Base-by-base conservation (phyloP, 306 rosid genomes). In the Herpetospermum pedunculosum region DNA sequence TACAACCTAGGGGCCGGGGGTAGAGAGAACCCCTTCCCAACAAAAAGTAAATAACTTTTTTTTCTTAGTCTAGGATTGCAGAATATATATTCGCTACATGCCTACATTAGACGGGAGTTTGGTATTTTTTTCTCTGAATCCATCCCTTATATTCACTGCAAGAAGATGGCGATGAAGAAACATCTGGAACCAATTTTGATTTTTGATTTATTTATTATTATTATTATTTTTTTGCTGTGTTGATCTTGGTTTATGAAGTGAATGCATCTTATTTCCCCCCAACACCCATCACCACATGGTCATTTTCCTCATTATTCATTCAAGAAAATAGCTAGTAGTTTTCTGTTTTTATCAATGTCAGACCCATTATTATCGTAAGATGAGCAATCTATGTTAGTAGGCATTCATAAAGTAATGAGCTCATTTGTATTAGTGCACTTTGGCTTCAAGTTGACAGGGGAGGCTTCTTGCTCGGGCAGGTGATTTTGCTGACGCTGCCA, bases 371-470 rank as follows among this genome's bases (percentile, higher is more conserved):
- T 43, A 69, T 44, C 11, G 19, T 26, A 69, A 69, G 74, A 46
- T 70, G 16, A 46, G 28, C 58, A 26, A 70, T 46, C 41, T 70
- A 15, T 18, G 43, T 8, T 46, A 46, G 16, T 43, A 68, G 54
- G 77, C 79, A 87, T 84, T 82, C 81, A 83, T 43, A 43, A 25
- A 43, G 35, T 46, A 46, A 44, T 70, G 74, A 70, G 83, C 85
- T 81, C 90, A 88, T 86, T 86, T 81, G 86, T 84, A 88, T 85
- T 78, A 86, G 83, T 83, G 67, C 78, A 84, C 88, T 85, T 80
- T 89, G 88, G 83, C 96, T 88, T 87, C 78, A 95, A 95, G 99
- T 95, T 92, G 97, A 95, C 99, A 95, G 99, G 99, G 99, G 82
- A 92, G 99, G 85, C 99, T 95, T 89, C 93, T 87, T 82, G 97